Conservation (phyloP, 805 yeast genomes). For the Wickerhamomyces pijperi region DNA sequence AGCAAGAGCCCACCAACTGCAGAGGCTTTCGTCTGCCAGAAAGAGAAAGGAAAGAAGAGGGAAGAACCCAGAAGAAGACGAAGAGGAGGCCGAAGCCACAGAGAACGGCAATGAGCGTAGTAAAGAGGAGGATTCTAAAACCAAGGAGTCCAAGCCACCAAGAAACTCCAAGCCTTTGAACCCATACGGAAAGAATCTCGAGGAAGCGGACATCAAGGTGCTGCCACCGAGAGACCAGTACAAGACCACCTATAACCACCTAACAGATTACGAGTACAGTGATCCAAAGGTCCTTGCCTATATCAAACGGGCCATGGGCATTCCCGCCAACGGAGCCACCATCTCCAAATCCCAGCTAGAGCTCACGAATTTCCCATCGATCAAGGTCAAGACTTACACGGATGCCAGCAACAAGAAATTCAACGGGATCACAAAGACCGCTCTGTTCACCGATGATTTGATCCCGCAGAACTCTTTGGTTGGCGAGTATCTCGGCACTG, state of each 20-base stretch:
- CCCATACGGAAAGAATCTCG: slow-evolving; percentile 21
- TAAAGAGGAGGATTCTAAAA: slow-evolving; percentile 3
- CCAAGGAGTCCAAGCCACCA: slow-evolving; percentile 8
- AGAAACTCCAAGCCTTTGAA: slow-evolving; percentile 13
- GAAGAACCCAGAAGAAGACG: slow-evolving; percentile 2
- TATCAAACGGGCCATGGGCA: slow-evolving; percentile 25
- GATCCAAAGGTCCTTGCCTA: slow-evolving; percentile 32
- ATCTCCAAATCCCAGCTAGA: slow-evolving; percentile 16
- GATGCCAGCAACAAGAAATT: slow-evolving; percentile 45
- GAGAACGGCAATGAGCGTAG: slow-evolving; percentile 1
- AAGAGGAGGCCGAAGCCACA: slow-evolving; percentile 1
- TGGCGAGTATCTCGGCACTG: slow-evolving; percentile 61
- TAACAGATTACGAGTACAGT: slow-evolving; percentile 28
- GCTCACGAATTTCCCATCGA: slow-evolving; percentile 18
- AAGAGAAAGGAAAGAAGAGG: slow-evolving; percentile 8
- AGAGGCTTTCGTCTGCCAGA: slow-evolving; percentile 12
- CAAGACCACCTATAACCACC: slow-evolving; percentile 21
- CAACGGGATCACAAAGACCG: slow-evolving; percentile 58
- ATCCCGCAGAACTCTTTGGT: slow-evolving; percentile 40
- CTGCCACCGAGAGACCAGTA: slow-evolving; percentile 26
- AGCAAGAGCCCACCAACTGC: slow-evolving; percentile 31
- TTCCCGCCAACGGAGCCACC: slow-evolving; percentile 6
- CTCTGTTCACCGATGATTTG: slow-evolving; percentile 34
- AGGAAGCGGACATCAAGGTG: slow-evolving; percentile 22
- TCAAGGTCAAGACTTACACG: slow-evolving; percentile 44